Base-by-base conservation (phyloP, 129 eudicot species). In the Centaurea solstitialis region DNA sequence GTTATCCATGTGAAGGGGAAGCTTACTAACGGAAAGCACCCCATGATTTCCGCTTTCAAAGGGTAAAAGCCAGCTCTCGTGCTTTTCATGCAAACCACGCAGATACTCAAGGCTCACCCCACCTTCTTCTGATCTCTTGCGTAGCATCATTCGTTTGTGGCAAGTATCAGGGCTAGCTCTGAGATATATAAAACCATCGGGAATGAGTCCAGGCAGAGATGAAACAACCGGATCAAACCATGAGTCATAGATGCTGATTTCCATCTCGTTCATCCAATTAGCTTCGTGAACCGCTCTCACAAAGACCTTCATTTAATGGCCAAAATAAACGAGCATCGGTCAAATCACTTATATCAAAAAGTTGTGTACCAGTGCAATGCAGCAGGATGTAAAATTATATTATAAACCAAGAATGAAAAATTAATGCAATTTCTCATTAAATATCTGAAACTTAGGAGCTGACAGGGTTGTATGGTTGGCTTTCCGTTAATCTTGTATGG, bases 281-380 rank as follows among this genome's bases (percentile, higher is more conserved):
- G 97, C 97, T 85, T 91, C 97, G 80, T 91, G 97, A 72, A 91
- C 97, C 35, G 97, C 97, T 84, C 93, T 84, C 79, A 91, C 97
- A 87, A 91, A 91, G 72, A 91, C 97, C 97, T 91, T 85, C 30
- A 70, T 45, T 21, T 39, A 26, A 64, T 7, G 70, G 23, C 65
- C 65, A n/a, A 57, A 57, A 57, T 17, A 57, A 57, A 17, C 22
- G 1, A 57, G 3, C 65, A 57, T 17, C 9, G n/a, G 65, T 53
- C 17, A 13, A n/a, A 9, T 15, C 20, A 15, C 6, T 15, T 50
- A 50, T 50, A 50, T 50, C 62, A 50, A 15, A 20, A 4, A 5
- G 20, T 0, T 50, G 20, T 15, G 20, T 50, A 50, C 62, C 7
- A 0, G 62, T 50, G 62, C 62, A 50, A 50, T 50, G 62, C 7